These are phyloP conservation scores for Jimgerdemannia lactiflua DNA, from an alignment of 192 early-diverging fungal species.

Conservation along the genomic window DNA sequence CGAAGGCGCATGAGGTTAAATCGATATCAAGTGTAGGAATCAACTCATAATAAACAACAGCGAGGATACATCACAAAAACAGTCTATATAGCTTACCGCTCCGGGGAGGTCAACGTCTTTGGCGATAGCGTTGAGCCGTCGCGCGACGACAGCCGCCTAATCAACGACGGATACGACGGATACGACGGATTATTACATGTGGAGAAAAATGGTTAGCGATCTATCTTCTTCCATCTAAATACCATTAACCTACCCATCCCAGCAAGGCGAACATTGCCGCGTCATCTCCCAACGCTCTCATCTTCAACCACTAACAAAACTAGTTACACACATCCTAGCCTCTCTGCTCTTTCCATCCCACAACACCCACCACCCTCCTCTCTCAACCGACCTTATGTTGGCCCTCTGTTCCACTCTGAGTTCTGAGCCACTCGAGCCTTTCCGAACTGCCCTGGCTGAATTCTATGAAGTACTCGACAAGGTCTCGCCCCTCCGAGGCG, in stretches of 20 bases:
- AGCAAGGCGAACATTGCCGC: no score
- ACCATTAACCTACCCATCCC: no score
- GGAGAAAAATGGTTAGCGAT: no score
- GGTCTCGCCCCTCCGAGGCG: conserved; percentile 84
- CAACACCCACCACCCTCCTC: no score
- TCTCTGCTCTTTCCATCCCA: not conserved
- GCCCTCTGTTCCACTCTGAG: conserved; percentile 75
- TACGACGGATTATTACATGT: not conserved
- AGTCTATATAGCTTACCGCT: conserved; percentile 33
- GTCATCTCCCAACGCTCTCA: no score
- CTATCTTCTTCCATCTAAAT: no score
- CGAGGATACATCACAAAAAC: not conserved
- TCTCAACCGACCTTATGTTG: conserved; percentile 62
- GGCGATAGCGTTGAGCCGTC: conserved; percentile 79
- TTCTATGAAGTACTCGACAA: conserved; percentile 93
- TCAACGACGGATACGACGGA: not conserved
- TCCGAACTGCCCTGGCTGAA: conserved; percentile 75
- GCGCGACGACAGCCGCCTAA: conserved; percentile 80
- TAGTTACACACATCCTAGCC: no score
- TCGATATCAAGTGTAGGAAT: no score
- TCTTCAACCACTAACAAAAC: no score
- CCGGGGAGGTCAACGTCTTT: conserved; percentile 78
- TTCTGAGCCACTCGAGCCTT: conserved; percentile 71
- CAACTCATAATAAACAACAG: no score
- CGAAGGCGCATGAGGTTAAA: no score